Conservation (phyloP, 2,329 filamentous ascomycete species). For the Neobulgaria alba region DNA sequence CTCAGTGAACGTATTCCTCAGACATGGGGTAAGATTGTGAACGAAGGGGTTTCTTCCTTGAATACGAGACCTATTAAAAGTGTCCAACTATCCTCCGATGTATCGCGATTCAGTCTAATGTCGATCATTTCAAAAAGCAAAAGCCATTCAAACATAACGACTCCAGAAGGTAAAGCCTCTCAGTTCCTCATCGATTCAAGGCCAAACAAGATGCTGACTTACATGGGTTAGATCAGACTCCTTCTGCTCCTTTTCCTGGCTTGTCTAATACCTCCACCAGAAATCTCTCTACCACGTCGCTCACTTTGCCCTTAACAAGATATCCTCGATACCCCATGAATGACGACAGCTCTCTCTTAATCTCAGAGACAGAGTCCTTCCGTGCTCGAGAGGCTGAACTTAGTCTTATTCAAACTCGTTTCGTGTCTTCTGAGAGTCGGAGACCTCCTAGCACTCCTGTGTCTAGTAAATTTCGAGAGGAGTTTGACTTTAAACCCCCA, state of each 20-base stretch:
- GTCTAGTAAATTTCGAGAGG: slow-evolving; percentile 26
- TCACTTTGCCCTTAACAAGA: slow-evolving; percentile 9
- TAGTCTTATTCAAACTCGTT: slow-evolving; percentile 17
- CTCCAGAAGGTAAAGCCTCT: too few species aligned
- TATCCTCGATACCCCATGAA: slow-evolving; percentile 9
- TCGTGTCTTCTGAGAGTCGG: slow-evolving; percentile 15
- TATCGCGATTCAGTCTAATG: too few species aligned
- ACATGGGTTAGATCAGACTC: not conserved
- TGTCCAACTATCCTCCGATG: too few species aligned
- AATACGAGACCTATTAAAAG: too few species aligned
- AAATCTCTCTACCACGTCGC: slow-evolving; percentile 12
- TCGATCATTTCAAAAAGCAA: too few species aligned
- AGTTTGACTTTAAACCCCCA: slow-evolving; percentile 16
- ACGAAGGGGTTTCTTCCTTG: slow-evolving; percentile 18
- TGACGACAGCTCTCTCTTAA: slow-evolving; percentile 21
- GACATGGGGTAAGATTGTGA: slow-evolving; percentile 15
- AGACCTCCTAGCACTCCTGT: slow-evolving; percentile 18
- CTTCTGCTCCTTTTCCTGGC: not conserved
- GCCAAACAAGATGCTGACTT: too few species aligned
- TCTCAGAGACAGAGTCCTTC: slow-evolving; percentile 24
- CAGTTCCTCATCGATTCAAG: too few species aligned
- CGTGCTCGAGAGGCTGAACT: slow-evolving; percentile 22
- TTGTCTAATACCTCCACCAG: slow-evolving; percentile 6
- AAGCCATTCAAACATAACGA: too few species aligned
- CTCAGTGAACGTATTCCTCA: slow-evolving; percentile 19